A percentile compares a stretch with the other conserved stretches of the same genome.
phyloP scores from a whole-genome alignment of 2,329 filamentous ascomycete genomes.

The Arthroderma uncinatum region DNA sequence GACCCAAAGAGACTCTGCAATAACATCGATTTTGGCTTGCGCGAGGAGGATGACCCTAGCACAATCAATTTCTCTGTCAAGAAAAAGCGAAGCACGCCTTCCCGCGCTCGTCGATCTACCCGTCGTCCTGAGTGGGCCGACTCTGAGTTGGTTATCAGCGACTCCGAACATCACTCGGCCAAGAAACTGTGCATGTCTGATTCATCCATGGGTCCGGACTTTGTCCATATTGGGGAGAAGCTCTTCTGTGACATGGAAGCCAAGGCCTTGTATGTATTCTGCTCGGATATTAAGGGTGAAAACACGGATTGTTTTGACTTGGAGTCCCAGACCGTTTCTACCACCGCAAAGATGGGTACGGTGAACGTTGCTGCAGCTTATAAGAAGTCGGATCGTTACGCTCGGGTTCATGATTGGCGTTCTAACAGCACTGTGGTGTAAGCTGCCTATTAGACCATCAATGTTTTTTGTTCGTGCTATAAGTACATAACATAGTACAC shows the following conservation, averaged over 20 bases:
- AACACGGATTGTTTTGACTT: neutral
- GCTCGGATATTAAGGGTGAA: neutral
- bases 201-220: constrained; percentile 24
- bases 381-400: too few species aligned
- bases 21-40: neutral
- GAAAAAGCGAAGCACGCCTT: neutral
- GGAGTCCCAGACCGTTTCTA: neutral
- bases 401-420: too few species aligned
- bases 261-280: constrained; percentile 10
- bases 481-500: too few species aligned
- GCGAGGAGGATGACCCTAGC: neutral
- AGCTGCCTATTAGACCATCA: too few species aligned
- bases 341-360: too few species aligned
- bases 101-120: neutral
- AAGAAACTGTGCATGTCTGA: constrained; percentile 22
- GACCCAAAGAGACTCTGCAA: neutral
- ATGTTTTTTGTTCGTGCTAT: too few species aligned
- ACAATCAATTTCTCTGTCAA: neutral
- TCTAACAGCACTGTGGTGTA: neutral
- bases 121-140: neutral
- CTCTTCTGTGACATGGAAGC: constrained; percentile 27
- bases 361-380: too few species aligned
- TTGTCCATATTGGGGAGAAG: constrained; percentile 22
- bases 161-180: constrained; percentile 21
- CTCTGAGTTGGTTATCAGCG: constrained; percentile 16